These are phyloP conservation scores for Bacterosira constricta DNA, from an alignment of 108 stramenopile species.

Conservation along the genomic window DNA sequence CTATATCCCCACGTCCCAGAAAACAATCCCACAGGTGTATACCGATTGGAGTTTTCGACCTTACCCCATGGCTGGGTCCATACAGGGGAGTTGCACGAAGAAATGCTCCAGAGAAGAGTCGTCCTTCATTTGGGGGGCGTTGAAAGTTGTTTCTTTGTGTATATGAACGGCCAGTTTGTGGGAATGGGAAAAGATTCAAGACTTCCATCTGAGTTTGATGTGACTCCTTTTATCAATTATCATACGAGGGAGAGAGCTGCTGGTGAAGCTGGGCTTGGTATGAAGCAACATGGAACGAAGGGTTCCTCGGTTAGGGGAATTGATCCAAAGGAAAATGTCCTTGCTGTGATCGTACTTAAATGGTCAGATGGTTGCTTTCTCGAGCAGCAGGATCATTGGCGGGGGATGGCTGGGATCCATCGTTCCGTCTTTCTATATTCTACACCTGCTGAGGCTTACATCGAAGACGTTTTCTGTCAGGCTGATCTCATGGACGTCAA, in stretches of 20 bases:
- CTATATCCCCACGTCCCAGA: conserved; percentile 47
- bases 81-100: conserved; percentile 2
- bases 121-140: conserved; percentile 70
- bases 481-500: conserved; percentile 40
- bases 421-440: conserved; percentile 88
- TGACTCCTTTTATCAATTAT: conserved; percentile 30
- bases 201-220: conserved; percentile 74
- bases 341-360: conserved; percentile 73
- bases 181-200: conserved; percentile 88
- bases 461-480: conserved; percentile 78
- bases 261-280: neutral
- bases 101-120: conserved; percentile 22
- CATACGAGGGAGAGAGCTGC: neutral
- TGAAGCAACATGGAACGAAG: neutral
- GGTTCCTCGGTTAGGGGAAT: neutral
- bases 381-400: conserved; percentile 97
- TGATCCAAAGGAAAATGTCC: neutral
- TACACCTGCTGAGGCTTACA: conserved; percentile 48
- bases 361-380: conserved; percentile 90
- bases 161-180: conserved; percentile 67
- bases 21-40: conserved; percentile 85
- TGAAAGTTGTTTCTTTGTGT: conserved; percentile 81
- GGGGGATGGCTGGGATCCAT: conserved; percentile 92
- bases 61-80: conserved; percentile 48
- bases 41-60: conserved; percentile 58